Evolutionary conservation across 768 basidiomycete species (phyloP).

Genomic region (Leccinum pellstonianum): DNA sequence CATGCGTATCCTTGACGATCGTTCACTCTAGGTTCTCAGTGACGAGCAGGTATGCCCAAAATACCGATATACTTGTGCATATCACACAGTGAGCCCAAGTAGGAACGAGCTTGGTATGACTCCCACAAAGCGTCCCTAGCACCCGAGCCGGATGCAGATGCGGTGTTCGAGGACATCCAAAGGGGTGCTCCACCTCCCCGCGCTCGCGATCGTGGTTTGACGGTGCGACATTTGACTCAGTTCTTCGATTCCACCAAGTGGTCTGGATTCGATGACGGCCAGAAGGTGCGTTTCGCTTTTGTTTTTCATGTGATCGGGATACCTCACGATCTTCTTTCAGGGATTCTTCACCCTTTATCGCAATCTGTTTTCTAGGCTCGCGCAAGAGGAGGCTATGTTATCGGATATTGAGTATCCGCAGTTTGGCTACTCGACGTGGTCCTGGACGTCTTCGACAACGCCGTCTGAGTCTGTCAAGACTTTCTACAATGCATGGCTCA

Average conservation of each 20-base stretch:
- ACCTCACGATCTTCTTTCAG: slow-evolving; percentile 38
- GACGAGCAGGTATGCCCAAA: slow-evolving; percentile 79
- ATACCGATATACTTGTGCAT: slow-evolving; percentile 1
- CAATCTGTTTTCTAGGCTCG: slow-evolving; percentile 80
- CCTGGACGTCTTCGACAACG: slow-evolving; percentile 55
- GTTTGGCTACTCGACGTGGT: slow-evolving; percentile 79
- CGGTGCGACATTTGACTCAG: slow-evolving; percentile 73
- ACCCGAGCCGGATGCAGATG: slow-evolving; percentile 81
- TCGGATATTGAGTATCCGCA: slow-evolving; percentile 62
- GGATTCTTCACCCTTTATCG: slow-evolving; percentile 89
- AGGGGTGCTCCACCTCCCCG: slow-evolving; percentile 59
- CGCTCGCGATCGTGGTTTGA: slow-evolving; percentile 69
- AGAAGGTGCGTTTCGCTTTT: slow-evolving; percentile 45
- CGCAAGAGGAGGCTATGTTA: slow-evolving; percentile 65
- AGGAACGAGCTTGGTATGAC: slow-evolving; percentile 99
- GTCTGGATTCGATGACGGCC: slow-evolving; percentile 60
- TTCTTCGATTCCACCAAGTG: slow-evolving; percentile 80
- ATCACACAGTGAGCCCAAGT: slow-evolving; percentile 36
- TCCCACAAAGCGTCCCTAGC: slow-evolving; percentile 78
- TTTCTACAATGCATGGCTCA: slow-evolving; percentile 87
- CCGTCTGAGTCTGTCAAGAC: slow-evolving; percentile 53
- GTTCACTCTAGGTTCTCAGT: slow-evolving; percentile 80
- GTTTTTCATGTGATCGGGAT: neutral
- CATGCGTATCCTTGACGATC: neutral
- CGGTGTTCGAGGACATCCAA: slow-evolving; percentile 82